These are phyloP conservation scores for Lactarius psammicola DNA, from an alignment of 768 basidiomycete species.

Conservation along the genomic window DNA sequence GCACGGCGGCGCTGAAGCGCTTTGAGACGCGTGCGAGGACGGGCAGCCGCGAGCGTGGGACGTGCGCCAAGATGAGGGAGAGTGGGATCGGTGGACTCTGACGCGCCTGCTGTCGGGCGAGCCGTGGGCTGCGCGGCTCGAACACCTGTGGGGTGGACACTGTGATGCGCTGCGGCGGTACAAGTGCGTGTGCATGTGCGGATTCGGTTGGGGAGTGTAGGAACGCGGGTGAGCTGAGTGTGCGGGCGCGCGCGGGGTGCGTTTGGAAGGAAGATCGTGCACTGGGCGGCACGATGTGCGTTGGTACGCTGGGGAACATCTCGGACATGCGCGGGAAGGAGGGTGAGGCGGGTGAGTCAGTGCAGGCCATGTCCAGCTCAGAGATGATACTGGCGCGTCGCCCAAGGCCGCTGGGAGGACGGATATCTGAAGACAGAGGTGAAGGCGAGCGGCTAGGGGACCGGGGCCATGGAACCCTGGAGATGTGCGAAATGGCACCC, in stretches of 20 bases:
- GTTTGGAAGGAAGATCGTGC: neutral
- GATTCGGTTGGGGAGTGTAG: neutral
- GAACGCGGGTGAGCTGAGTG: constrained; percentile 21
- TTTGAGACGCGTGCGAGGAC: constrained; percentile 33
- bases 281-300: neutral
- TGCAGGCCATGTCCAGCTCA: neutral
- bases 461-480: constrained; percentile 14
- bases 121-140: constrained; percentile 8
- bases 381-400: constrained; percentile 28
- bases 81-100: constrained; percentile 23
- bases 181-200: neutral
- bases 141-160: neutral
- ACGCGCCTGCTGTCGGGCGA: constrained; percentile 5
- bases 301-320: neutral
- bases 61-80: constrained; percentile 28
- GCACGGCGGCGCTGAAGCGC: constrained; percentile 30
- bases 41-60: constrained; percentile 28
- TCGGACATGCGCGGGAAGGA: neutral
- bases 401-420: constrained; percentile 29
- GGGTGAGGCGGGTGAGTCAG: constrained; percentile 3
- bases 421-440: constrained; percentile 29
- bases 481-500: constrained; percentile 4
- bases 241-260: constrained; percentile 11
- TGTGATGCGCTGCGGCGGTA: neutral
- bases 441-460: constrained; percentile 27